Evolutionary conservation across 2,329 filamentous ascomycete genomes (phyloP), one percentile per base, ranked within the genome.

Genomic region (Allantophomopsis cytisporea): DNA sequence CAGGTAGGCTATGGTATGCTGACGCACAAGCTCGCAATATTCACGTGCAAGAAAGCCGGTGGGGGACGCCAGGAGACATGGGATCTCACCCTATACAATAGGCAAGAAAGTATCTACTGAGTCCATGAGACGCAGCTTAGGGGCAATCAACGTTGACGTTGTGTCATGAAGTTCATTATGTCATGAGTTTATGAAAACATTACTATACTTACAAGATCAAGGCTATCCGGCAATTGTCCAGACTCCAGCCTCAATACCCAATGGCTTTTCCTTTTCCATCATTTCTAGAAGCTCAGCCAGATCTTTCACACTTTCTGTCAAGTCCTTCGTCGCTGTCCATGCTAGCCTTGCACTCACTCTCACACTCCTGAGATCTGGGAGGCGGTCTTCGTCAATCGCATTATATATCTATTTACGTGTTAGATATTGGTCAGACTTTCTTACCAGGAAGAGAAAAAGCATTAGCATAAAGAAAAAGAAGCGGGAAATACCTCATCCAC

Each of bases 321-420:
- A 41, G 17, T 40, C 38, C 37, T 44, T 39, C 7, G 48, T 52
- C 8, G 53, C 49, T 7, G 41, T 44, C 55, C 55, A 58, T 6
- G 50, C 53, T 13, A 58, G 36, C 12, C 52, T 49, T 4, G 41
- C 41, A 44, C 50, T 57, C 14, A 52, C 52, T 36, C 50, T 44
- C 7, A 58, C 52, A 32, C 51, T 52, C 35, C 55, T 42, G 23
- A 58, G 28, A 44, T 50, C 43, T 11, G 49, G 46, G 15, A 58
- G 39, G 11, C 41, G 39, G 1, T 42, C 49, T 10, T 47, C 39
- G 36, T 55, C 50, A 12, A 56, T 47, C 10, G 52, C 49, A 30
- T 53, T 42, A 40, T 51, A 57, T 34, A 34, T 34, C 31, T 34
- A 17, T 6, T 28, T 28, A 12, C 3, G 11, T 28, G 23, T 28